Evolutionary conservation across 2,329 filamentous ascomycete genomes (phyloP), one percentile per base, ranked within the genome.

Genomic region (Diaporthe caulivora): DNA sequence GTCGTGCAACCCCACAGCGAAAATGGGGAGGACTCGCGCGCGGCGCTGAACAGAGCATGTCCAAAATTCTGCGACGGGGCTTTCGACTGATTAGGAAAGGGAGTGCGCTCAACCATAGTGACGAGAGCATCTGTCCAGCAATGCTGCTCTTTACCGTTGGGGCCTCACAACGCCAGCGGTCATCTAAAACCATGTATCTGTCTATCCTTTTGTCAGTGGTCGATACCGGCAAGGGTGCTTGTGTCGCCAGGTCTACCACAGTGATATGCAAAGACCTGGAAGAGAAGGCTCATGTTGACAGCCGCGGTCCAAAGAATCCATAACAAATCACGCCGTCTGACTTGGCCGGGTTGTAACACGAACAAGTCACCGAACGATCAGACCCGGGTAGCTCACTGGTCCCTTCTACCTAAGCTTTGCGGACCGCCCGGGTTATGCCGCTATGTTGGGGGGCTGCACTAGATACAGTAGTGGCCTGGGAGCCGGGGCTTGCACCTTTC

Each of bases 371-470:
- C 34, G n/a, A 26, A 69, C 42, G n/a, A 31, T 42, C 57, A 24
- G 34, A 29, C 29, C 57, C 57, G 44, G 34, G 55, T 54, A 55
- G 47, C 54, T 70, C 55, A 29, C 44, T 26, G 34, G 57, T n/a
- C 64, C 54, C 42, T 70, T 70, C 37, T 15, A 70, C 67, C 67
- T 53, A 64, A 73, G 64, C 57, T 65, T 49, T 60, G 47, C 65
- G 57, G 72, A 65, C 67, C 70, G 67, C 47, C 58, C 72, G 72
- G 72, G 57, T 65, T 53, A 71, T 71, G 67, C 72, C 67, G 72
- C 31, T 67, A 47, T 40, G 47, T 53, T 67, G 31, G 13, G 31
- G 62, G 62, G 47, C 34, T 26, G 62, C 47, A 40, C 47, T 67
- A 67, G n/a, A 53, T 17, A 40, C 37, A 40, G 37, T 40, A 26